phyloP scores from a whole-genome alignment of 2,329 filamentous ascomycete species.

The Botrytis elliptica region DNA sequence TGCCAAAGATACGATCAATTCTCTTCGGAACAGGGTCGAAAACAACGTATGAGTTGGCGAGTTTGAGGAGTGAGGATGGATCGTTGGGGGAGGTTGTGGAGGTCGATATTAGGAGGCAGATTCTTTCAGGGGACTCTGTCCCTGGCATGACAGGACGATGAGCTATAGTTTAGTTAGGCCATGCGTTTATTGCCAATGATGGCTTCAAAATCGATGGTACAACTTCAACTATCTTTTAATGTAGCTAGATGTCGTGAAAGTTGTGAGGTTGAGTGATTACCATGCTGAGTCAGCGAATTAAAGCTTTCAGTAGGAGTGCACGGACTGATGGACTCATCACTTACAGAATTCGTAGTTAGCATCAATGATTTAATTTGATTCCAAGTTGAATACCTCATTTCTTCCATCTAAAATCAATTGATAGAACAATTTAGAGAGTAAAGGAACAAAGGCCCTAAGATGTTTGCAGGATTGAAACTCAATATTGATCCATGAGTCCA shows the following conservation, averaged over 20 bases:
- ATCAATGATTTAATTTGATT: background rate
- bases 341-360: background rate
- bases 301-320: background rate
- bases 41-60: background rate
- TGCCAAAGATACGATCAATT: background rate
- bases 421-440: background rate
- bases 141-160: background rate
- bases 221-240: background rate
- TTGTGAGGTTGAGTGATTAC: background rate
- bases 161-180: background rate
- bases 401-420: background rate
- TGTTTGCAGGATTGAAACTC: fast-evolving
- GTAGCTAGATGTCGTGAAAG: background rate
- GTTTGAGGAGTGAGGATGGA: background rate
- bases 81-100: background rate
- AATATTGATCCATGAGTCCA: background rate
- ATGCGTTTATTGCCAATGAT: background rate
- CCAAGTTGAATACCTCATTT: background rate
- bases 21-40: background rate
- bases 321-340: background rate
- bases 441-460: background rate
- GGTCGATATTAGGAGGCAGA: background rate
- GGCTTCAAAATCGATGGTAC: background rate
- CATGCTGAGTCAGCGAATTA: background rate
- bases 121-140: background rate